Base-by-base conservation (phyloP, 768 basidiomycete species). In the Psilocybe cubensis region DNA sequence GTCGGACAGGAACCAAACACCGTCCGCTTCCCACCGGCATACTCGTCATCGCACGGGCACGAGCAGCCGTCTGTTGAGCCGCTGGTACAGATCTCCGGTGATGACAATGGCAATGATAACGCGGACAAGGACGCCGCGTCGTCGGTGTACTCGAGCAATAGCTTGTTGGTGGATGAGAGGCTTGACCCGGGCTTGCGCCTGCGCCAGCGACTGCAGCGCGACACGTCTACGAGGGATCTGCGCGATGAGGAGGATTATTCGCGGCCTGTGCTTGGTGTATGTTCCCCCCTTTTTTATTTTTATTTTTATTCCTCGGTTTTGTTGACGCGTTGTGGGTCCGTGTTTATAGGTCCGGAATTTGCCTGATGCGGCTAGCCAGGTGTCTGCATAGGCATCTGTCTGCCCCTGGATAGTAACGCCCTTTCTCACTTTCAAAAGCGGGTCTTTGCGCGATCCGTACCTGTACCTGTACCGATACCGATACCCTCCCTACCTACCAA, bases 171-270 rank as follows among this genome's bases (percentile, higher is more conserved):
- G 14, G 80, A 83, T 61, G 73, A 76, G 38, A 72, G 80, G 46
- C 64, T 81, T 14, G 78, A 81, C 64, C 81, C 80, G n/a, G 74
- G 68, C 20, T 62, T 81, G 49, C 73, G 76, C 20, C 61, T 81
- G 49, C 73, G 76, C 55, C 69, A 72, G 57, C 65, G 78, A 46
- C 56, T 74, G 63, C 63, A 67, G 25, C 66, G 69, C 24, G 71
- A 72, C 25, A 67, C 62, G 28, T 69, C 70, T 17, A 64, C 67
- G 27, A 61, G 63, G 57, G 76, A 70, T 43, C 66, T 77, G 43
- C 73, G 70, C 59, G 84, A 87, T 61, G 79, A 83, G 25, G 80
- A 84, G 58, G 85, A 84, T 58, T 83, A 84, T 71, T 80, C 79
- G 20, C 74, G 80, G 45, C 78, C 76, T 49, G 83, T 86, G 23